A percentile compares a stretch with the other conserved stretches of the same genome.
These are phyloP conservation scores for Pythium angustatum DNA, from an alignment of 352 stramenopile species.

Conservation along the genomic window DNA sequence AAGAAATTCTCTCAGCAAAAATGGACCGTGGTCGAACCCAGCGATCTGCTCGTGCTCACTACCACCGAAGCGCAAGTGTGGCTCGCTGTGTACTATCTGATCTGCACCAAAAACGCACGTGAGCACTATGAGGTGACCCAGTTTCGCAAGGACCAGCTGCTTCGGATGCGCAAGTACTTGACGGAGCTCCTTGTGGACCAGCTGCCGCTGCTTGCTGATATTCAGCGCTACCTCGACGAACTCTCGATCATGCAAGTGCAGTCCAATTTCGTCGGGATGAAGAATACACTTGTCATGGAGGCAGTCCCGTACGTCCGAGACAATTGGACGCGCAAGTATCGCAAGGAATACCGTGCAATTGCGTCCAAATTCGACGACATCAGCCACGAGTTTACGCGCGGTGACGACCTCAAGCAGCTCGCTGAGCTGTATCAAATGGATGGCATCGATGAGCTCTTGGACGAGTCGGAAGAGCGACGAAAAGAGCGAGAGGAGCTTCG, in stretches of 20 bases:
- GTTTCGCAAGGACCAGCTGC: constrained; percentile 92
- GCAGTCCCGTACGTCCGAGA: constrained; percentile 70
- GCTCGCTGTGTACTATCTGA: constrained; percentile 94
- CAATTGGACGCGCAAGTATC: constrained; percentile 49
- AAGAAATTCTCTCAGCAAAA: constrained; percentile 94
- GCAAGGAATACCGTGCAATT: constrained; percentile 38
- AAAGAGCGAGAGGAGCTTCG: constrained; percentile 14
- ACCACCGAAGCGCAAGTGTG: constrained; percentile 94
- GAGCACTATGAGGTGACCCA: constrained; percentile 95
- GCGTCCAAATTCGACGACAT: constrained; percentile 48
- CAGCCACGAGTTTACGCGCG: constrained; percentile 45
- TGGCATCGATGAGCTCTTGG: constrained; percentile 74
- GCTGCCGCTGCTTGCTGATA: constrained; percentile 91
- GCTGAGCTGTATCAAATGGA: constrained; percentile 82
- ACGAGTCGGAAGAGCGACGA: constrained; percentile 31
- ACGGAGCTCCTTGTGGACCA: constrained; percentile 95
- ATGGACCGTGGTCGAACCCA: constrained; percentile 84
- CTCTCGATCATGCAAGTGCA: constrained; percentile 90
- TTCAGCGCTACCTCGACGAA: constrained; percentile 96
- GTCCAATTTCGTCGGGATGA: constrained; percentile 21
- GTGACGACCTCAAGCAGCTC: constrained; percentile 63
- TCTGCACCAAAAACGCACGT: constrained; percentile 90
- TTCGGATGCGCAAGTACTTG: constrained; percentile 94
- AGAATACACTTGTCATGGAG: constrained; percentile 76
- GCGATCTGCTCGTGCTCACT: constrained; percentile 91